Evolutionary conservation across 768 basidiomycete species (phyloP).

Genomic region (Rhodotorula diobovata): DNA sequence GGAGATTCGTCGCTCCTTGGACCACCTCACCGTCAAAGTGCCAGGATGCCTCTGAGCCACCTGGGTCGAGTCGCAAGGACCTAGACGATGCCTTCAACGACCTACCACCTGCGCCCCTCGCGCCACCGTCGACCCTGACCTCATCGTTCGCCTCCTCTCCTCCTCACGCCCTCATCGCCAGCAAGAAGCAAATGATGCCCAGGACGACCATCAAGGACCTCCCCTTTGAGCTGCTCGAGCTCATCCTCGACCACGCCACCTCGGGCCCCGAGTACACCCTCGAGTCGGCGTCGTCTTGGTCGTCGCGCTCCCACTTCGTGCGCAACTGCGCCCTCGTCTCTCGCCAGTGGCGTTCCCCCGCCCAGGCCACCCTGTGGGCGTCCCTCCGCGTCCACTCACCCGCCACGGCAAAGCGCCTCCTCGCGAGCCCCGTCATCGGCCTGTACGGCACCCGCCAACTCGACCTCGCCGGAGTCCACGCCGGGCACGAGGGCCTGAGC

Average conservation of each 20-base stretch:
- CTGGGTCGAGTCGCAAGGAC: no score
- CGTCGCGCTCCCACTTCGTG: not conserved
- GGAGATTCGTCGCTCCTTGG: no score
- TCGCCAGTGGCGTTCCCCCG: constrained; percentile 3
- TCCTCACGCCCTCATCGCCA: not conserved
- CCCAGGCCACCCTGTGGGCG: constrained; percentile 16
- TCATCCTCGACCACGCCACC: constrained; percentile 11
- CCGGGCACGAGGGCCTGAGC: constrained; percentile 17
- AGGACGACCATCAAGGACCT: constrained; percentile 4
- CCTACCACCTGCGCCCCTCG: no score
- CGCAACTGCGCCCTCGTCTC: constrained; percentile 3
- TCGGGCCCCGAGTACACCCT: not conserved
- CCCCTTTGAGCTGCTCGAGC: constrained; percentile 26
- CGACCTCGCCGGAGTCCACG: constrained; percentile 21
- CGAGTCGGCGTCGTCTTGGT: not conserved
- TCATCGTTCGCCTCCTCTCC: no score
- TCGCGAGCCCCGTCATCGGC: constrained; percentile 1
- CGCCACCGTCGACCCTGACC: no score
- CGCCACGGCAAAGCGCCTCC: not conserved
- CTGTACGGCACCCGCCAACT: not conserved
- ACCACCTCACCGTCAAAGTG: no score
- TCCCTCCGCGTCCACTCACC: not conserved
- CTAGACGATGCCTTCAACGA: no score
- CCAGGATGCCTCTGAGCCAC: no score
- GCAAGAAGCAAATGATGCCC: not conserved